phyloP scores from a whole-genome alignment of 2,329 filamentous ascomycete genomes.

The Pseudopyricularia javanii region DNA sequence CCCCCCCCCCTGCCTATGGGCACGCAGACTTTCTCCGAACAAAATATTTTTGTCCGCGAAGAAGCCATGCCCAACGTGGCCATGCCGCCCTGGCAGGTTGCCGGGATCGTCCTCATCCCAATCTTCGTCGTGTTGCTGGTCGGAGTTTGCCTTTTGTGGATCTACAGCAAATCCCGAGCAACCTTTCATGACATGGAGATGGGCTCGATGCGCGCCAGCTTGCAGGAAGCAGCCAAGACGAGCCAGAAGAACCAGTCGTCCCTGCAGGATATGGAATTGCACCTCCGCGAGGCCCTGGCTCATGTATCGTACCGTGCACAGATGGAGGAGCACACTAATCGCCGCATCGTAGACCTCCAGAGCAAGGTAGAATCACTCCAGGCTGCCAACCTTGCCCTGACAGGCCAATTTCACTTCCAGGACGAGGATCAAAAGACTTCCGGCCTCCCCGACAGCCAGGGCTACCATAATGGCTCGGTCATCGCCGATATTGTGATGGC shows the following conservation, averaged over 20 bases:
- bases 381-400: background rate
- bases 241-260: background rate
- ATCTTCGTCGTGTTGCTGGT: background rate
- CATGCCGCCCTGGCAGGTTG: background rate
- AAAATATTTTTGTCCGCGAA: background rate
- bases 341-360: background rate
- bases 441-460: background rate
- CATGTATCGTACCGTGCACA: background rate
- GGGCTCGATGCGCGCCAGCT: background rate
- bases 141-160: background rate
- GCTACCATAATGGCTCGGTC: background rate
- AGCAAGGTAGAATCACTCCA: background rate
- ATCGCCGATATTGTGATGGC: background rate
- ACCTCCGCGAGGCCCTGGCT: background rate
- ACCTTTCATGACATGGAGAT: background rate
- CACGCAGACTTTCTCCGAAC: background rate
- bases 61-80: background rate
- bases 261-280: background rate
- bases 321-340: background rate
- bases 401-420: background rate
- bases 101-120: background rate
- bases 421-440: background rate
- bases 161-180: background rate
- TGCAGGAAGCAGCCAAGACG: background rate
- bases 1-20: too few relatives aligned